phyloP scores from a whole-genome alignment of 108 stramenopile genomes.

The Stephanodiscus minutulus region DNA sequence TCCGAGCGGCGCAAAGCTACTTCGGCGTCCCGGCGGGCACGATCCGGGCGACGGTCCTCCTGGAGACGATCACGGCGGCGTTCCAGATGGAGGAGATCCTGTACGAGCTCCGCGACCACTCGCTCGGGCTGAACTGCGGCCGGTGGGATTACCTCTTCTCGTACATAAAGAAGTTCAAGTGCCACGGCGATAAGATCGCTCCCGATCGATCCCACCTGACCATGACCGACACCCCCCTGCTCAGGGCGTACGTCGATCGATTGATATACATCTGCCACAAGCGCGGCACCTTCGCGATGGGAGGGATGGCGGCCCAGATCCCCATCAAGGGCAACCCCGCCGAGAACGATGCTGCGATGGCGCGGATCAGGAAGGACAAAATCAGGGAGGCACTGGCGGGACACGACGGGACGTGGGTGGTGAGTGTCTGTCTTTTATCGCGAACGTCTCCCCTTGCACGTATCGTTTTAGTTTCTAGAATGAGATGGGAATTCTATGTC shows the following conservation, averaged over 20 bases:
- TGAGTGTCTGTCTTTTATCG: too few relatives aligned
- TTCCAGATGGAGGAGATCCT: conserved; percentile 97
- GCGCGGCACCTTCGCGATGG: conserved; percentile 95
- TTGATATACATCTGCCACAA: conserved; percentile 93
- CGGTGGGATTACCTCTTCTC: conserved; percentile 96
- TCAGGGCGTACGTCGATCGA: conserved; percentile 88
- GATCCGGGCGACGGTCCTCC: conserved; percentile 85
- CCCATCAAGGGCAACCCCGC: conserved; percentile 86
- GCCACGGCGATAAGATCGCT: conserved; percentile 73
- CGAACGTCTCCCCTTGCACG: too few relatives aligned
- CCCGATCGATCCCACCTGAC: conserved; percentile 88
- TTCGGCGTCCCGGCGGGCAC: conserved; percentile 85
- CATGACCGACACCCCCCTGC: conserved; percentile 87
- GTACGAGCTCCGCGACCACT: conserved; percentile 92
- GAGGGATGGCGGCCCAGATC: conserved; percentile 93
- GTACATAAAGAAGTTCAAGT: conserved; percentile 91
- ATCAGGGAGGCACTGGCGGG: conserved; percentile 88
- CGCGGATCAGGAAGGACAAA: conserved; percentile 85
- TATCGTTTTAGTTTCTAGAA: too few relatives aligned
- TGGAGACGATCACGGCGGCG: conserved; percentile 95
- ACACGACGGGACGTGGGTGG: conserved; percentile 95
- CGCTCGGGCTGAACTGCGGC: conserved; percentile 93
- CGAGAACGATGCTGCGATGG: conserved; percentile 79
- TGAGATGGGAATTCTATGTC: too few relatives aligned
- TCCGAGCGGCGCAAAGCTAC: conserved; percentile 79